Conservation (phyloP, 2,329 filamentous ascomycete species). For the Fusarium pseudocircinatum region DNA sequence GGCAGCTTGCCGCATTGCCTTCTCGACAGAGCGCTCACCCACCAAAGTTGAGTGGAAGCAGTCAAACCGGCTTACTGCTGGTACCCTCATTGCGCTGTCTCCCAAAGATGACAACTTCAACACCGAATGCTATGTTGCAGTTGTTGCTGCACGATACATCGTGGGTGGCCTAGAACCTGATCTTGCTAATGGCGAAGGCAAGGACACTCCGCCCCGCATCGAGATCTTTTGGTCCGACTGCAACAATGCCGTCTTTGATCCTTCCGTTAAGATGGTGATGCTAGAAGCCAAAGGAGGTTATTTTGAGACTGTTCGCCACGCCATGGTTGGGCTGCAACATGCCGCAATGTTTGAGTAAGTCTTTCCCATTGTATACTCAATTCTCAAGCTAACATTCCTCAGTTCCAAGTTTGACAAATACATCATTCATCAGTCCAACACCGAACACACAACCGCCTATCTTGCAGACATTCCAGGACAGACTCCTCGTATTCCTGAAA, state of each 20-base stretch:
- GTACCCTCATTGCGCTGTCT: conserved; percentile 64
- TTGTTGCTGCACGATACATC: conserved; percentile 76
- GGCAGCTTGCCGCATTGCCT: conserved; percentile 73
- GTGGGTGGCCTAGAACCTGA: conserved; percentile 67
- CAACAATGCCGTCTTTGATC: conserved; percentile 72
- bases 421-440: conserved; percentile 59
- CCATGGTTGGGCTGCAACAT: conserved; percentile 76
- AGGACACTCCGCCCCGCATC: conserved; percentile 68
- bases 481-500: background rate
- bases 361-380: conserved; percentile 34
- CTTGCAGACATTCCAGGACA: conserved; percentile 27
- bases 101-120: conserved; percentile 68
- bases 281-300: conserved; percentile 78
- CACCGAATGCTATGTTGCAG: conserved; percentile 73
- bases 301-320: conserved; percentile 80
- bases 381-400: background rate
- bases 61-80: conserved; percentile 61
- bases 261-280: conserved; percentile 77
- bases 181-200: conserved; percentile 26
- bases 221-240: conserved; percentile 76
- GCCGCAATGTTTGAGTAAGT: conserved; percentile 63
- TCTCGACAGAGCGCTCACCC: conserved; percentile 72
- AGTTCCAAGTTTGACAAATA: conserved; percentile 71
- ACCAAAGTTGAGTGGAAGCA: conserved; percentile 73
- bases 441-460: conserved; percentile 45